phyloP scores from a whole-genome alignment of 2,329 filamentous ascomycete genomes.

The Aspergillus oerlinghausenensis region DNA sequence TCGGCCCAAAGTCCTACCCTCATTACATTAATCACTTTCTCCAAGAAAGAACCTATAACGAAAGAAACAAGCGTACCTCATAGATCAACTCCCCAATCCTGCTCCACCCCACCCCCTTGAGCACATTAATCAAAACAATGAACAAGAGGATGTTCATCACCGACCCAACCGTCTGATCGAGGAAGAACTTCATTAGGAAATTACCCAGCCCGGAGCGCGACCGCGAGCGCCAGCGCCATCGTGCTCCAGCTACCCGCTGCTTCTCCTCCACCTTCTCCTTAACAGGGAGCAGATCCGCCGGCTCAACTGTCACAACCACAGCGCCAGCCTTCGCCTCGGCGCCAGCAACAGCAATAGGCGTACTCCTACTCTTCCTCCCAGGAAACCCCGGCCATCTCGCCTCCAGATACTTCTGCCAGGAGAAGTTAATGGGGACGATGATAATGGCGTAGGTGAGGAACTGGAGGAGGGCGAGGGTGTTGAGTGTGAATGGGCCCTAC shows the following conservation, averaged over 20 bases:
- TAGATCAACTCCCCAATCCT: constrained; percentile 26
- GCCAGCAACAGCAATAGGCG: not conserved
- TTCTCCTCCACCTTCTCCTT: constrained; percentile 58
- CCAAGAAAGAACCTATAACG: constrained; percentile 1
- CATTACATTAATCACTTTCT: not conserved
- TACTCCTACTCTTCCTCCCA: not conserved
- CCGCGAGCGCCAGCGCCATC: not conserved
- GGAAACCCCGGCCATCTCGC: constrained; percentile 65
- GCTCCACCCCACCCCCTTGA: constrained; percentile 28
- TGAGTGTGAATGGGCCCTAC: constrained; percentile 58
- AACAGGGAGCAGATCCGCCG: not conserved
- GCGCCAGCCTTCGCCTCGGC: not conserved
- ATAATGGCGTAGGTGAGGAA: constrained; percentile 71
- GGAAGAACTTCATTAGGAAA: constrained; percentile 50
- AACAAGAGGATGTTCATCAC: constrained; percentile 55
- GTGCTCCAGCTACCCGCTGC: constrained; percentile 54
- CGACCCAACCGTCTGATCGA: constrained; percentile 56
- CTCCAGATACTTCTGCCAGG: constrained; percentile 82
- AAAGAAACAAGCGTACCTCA: constrained; percentile 23
- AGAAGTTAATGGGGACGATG: constrained; percentile 74
- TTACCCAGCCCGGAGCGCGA: constrained; percentile 42
- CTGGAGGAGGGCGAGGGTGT: constrained; percentile 66
- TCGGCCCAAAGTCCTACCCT: constrained; percentile 55
- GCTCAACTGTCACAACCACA: not conserved
- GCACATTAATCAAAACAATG: constrained; percentile 49